Conservation (phyloP, 306 rosid genomes). For the Gynostemma pentaphyllum region DNA sequence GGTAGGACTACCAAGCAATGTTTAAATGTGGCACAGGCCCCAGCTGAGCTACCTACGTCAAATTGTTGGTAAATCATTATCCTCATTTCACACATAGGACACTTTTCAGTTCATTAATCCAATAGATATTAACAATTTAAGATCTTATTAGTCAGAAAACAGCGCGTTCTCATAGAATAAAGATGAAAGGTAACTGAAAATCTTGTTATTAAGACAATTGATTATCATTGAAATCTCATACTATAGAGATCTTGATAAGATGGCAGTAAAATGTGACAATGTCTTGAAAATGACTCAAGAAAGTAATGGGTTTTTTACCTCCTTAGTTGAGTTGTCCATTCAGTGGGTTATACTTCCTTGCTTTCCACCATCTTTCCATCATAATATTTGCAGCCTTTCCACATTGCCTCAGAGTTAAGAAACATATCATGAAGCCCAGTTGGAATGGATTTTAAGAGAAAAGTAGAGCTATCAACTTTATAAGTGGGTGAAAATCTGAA, state of each 20-base stretch:
- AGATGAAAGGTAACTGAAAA: background rate
- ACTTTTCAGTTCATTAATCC: background rate
- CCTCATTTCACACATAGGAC: background rate
- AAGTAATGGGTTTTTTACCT: background rate
- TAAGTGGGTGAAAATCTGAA: background rate
- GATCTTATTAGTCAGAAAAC: background rate
- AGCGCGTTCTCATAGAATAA: background rate
- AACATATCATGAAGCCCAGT: background rate
- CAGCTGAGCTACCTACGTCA: constrained; percentile 28
- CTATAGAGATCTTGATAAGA: background rate
- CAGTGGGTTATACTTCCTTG: background rate
- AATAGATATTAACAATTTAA: background rate
- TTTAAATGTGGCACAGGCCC: constrained; percentile 42
- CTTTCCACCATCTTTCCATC: background rate
- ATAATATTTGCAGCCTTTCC: background rate
- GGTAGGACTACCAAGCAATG: constrained; percentile 48
- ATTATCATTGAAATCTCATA: background rate
- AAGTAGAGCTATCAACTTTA: background rate
- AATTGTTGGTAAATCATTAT: constrained; percentile 19
- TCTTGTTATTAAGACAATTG: background rate
- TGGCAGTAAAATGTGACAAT: background rate
- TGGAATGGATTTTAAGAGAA: background rate
- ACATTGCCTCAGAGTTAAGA: background rate
- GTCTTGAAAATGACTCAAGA: constrained; percentile 2
- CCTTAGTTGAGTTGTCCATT: constrained; percentile 3